Base-by-base conservation (phyloP, 2,329 filamentous ascomycete genomes). In the Mycosphaerella arachidis region DNA sequence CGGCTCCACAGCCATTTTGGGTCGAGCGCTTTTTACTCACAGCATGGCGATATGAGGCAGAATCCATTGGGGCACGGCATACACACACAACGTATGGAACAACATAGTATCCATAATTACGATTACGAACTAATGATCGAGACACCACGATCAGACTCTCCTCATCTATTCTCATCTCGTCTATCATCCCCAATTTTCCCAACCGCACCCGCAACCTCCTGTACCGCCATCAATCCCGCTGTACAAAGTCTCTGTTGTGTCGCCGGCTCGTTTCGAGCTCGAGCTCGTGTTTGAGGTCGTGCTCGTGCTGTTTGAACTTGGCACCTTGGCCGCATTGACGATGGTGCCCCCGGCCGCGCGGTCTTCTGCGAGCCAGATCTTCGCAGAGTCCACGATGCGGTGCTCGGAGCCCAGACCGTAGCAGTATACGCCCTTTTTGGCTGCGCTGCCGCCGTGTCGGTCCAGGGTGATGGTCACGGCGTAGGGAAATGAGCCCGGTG, bases 401-500 rank as follows among this genome's bases (percentile, higher is more conserved):
- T 76, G 75, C 6, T 78, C 76, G 13, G 77, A 71, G 63, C 84
- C 78, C 61, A 87, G 71, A 1, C 76, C 77, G 67, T 86, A 86
- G 74, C 84, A 87, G 67, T 85, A 87, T 0, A 85, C 75, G 61
- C 82, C 79, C 71, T 86, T 87, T 62, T 79, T 73, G 29, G 73
- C 73, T 0, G 77, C 72, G 9, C 77, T 72, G 1, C 85, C 84
- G 10, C 84, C 84, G 65, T 87, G 84, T 1, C 85, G 77, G 67
- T 87, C 85, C 2, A 86, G 60, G 0, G 81, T 82, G 45, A 88
- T 77, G 0, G 81, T 86, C 1, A 86, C 77, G 0, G 84, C 82
- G 66, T 86, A 86, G 0, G 85, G 84, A 62, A 87, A 85, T 1
- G 81, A 82, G 1, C 84, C 82, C 1, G 83, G 82, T 1, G 78